A percentile compares a stretch with the other conserved stretches of the same genome.
Evolutionary conservation across 106 monocot genomes (phyloP).

Genomic region (Narthecium ossifragum): DNA sequence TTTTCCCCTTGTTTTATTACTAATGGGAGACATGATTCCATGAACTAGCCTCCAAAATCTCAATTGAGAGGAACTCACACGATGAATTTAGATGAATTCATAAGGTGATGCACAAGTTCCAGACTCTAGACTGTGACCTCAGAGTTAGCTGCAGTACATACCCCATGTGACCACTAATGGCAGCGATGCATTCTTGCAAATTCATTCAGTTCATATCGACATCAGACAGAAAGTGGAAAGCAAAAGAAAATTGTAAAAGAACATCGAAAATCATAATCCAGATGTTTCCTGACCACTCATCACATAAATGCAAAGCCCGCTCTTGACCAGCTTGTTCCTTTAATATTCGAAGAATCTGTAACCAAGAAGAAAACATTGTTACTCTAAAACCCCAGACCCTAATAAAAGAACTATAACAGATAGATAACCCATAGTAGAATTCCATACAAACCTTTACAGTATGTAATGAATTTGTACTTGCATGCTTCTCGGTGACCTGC

Average conservation of each 20-base stretch:
- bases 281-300: slow-evolving; percentile 71
- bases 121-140: no score
- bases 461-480: slow-evolving; percentile 19
- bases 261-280: background rate
- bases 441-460: slow-evolving; percentile 90
- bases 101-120: no score
- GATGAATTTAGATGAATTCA: no score
- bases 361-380: background rate
- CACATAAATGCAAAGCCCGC: slow-evolving; percentile 54
- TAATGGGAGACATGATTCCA: no score
- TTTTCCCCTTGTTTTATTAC: no score
- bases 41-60: no score
- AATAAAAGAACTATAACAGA: no score
- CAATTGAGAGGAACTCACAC: no score
- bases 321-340: slow-evolving; percentile 72
- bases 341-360: slow-evolving; percentile 80
- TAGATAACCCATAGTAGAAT: no score
- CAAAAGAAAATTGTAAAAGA: background rate
- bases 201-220: background rate
- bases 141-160: no score
- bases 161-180: no score
- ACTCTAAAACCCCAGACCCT: background rate
- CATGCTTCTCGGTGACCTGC: slow-evolving; percentile 85
- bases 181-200: no score
- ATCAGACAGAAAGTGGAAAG: background rate